Evolutionary conservation across 805 yeast genomes (phyloP), one percentile per base, ranked within the genome.

Genomic region (Hanseniaspora clermontiae): DNA sequence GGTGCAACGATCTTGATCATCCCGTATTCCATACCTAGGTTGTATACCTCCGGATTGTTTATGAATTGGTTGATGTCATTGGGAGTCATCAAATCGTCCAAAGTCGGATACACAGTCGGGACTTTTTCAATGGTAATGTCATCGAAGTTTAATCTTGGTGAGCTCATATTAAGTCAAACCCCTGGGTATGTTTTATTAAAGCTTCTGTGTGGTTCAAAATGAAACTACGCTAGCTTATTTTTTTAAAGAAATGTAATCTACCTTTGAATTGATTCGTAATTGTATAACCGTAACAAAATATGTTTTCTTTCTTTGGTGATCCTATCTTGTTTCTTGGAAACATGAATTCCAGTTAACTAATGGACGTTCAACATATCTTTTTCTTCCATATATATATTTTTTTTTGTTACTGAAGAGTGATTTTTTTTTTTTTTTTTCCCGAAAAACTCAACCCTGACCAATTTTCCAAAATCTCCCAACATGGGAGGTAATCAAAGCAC

Each of bases 1-100:
- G 91, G 90, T 5, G 95, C 83, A 7, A 77, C 72, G 2, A 90
- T 65, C 64, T 89, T 90, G 46, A 88, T 68, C 63, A 93, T 89
- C 0, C 96, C 96, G 65, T 75, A 80, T 32, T 70, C 65, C 36
- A 65, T 68, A 2, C 93, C 95, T 10, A 74, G 62, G 2, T 63
- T 51, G 2, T 62, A 60, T 0, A 74, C 72, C 12, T 69, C 66
- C 1, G 80, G 67, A 14, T 77, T 72, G 24, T 84, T 83, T 17
- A 87, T 70, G 61, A 81, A 84, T 3, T 34, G 20, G 19, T 53
- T 39, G 7, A 53, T 53, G n/a, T 66, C 67, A 20, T 83, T 77
- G 0, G 95, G 95, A 65, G 84, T 82, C 11, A 67, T 63, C 59
- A 82, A 78, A 61, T 85, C 82, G 29, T 73, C 74, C 19, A 68